phyloP scores from a whole-genome alignment of 2,329 filamentous ascomycete genomes.

The Paracoccidioides brasiliensis region DNA sequence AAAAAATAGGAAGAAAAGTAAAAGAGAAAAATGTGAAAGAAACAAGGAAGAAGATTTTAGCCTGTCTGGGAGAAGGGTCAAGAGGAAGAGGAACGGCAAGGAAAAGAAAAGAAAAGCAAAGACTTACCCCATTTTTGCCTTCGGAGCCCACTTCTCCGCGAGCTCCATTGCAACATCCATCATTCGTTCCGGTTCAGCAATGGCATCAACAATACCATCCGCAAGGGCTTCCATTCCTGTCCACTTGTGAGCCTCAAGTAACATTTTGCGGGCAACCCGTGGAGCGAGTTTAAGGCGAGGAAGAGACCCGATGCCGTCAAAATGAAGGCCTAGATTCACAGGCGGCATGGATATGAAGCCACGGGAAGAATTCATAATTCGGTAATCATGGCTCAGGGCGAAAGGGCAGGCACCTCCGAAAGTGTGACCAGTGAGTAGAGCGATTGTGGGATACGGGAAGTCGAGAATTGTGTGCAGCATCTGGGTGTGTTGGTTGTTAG shows the following conservation, averaged over 20 bases:
- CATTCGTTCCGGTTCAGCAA: slow-evolving; percentile 39
- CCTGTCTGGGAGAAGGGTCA: too few relatives aligned
- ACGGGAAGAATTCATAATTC: slow-evolving; percentile 35
- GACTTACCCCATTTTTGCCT: slow-evolving; percentile 20
- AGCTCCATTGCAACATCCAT: slow-evolving; percentile 33
- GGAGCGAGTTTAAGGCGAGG: slow-evolving; percentile 40
- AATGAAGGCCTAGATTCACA: slow-evolving; percentile 43
- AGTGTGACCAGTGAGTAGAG: slow-evolving; percentile 37
- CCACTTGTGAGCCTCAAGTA: slow-evolving; percentile 43
- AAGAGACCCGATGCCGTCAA: slow-evolving; percentile 41
- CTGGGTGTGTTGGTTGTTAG: slow-evolving; percentile 9
- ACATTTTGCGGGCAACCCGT: slow-evolving; percentile 41
- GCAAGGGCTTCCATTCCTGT: slow-evolving; percentile 38
- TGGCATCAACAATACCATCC: slow-evolving; percentile 42
- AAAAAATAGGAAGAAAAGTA: neutral
- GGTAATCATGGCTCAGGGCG: slow-evolving; percentile 36
- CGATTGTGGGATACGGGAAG: slow-evolving; percentile 37
- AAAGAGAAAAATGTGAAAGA: neutral
- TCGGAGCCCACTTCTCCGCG: slow-evolving; percentile 31
- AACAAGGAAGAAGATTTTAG: too few relatives aligned
- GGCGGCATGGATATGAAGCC: slow-evolving; percentile 41
- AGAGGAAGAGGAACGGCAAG: too few relatives aligned
- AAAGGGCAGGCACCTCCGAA: slow-evolving; percentile 39
- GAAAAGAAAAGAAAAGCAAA: neutral
- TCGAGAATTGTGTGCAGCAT: slow-evolving; percentile 38